phyloP scores from a whole-genome alignment of 2,329 filamentous ascomycete species.

The Paecilomyces variotii region DNA sequence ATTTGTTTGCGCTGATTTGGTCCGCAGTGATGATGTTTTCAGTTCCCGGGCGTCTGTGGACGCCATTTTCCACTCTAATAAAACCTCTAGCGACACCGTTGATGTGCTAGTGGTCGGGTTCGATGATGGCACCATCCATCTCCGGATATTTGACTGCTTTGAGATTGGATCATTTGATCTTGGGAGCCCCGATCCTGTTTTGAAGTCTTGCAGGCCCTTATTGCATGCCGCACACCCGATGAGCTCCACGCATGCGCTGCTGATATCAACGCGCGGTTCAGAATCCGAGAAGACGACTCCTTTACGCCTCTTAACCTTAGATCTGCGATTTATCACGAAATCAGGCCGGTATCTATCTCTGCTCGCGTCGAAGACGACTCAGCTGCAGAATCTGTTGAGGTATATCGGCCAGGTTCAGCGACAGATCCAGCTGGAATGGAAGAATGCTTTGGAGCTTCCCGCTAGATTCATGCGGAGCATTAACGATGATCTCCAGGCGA shows the following conservation, averaged over 20 bases:
- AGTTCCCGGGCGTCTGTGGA: conserved; percentile 63
- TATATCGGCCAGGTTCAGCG: conserved; percentile 76
- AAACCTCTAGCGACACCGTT: conserved; percentile 63
- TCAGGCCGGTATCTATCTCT: conserved; percentile 71
- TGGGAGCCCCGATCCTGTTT: conserved; percentile 15
- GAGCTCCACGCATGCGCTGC: conserved; percentile 66
- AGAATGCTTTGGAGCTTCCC: conserved; percentile 71
- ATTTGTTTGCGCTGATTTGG: conserved; percentile 43
- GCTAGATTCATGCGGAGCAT: conserved; percentile 69
- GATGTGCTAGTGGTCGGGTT: conserved; percentile 72
- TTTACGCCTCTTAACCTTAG: conserved; percentile 63
- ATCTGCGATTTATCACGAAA: conserved; percentile 73
- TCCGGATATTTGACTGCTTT: conserved; percentile 81
- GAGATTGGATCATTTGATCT: conserved; percentile 56
- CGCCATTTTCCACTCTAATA: conserved; percentile 57
- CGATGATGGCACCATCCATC: conserved; percentile 60
- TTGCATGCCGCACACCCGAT: conserved; percentile 64
- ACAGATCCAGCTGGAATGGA: conserved; percentile 76
- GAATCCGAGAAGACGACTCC: conserved; percentile 23
- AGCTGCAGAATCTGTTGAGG: conserved; percentile 74
- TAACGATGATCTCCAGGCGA: conserved; percentile 64
- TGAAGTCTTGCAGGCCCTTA: conserved; percentile 34
- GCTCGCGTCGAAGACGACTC: conserved; percentile 77
- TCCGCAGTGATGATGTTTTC: conserved; percentile 51
- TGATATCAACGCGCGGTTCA: conserved; percentile 38